These are phyloP conservation scores for Pseudocercospora pini-densiflorae DNA, from an alignment of 2,329 filamentous ascomycete genomes.

Conservation along the genomic window DNA sequence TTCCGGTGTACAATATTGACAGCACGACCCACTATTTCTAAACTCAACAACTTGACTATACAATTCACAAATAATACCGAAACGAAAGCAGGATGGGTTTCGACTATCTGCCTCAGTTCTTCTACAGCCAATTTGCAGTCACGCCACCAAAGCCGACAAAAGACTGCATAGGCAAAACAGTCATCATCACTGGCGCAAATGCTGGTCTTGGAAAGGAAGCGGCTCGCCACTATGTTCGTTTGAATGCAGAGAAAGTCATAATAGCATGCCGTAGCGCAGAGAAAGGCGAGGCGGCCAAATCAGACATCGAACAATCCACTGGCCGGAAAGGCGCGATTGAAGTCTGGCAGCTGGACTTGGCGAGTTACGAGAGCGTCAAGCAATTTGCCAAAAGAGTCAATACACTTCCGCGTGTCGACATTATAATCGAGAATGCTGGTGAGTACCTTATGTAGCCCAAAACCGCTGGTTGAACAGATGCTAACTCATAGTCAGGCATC, in stretches of 20 bases:
- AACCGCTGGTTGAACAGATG: neutral
- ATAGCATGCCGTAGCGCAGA: constrained; percentile 49
- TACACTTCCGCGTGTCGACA: constrained; percentile 41
- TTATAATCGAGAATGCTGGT: constrained; percentile 45
- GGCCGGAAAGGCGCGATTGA: constrained; percentile 43
- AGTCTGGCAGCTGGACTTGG: constrained; percentile 54
- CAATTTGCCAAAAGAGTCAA: constrained; percentile 41
- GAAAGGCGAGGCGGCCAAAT: constrained; percentile 52
- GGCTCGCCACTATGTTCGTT: constrained; percentile 47
- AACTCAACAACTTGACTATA: neutral
- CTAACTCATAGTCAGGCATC: constrained; percentile 36
- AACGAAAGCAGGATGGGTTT: constrained; percentile 18
- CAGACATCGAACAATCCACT: constrained; percentile 45
- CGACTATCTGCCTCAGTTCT: constrained; percentile 35
- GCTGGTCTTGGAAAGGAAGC: constrained; percentile 54
- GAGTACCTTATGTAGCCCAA: neutral
- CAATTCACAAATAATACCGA: neutral
- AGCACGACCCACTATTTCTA: neutral
- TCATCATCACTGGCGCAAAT: constrained; percentile 57
- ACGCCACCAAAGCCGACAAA: constrained; percentile 40
- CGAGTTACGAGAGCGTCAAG: constrained; percentile 45
- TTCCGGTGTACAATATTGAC: neutral
- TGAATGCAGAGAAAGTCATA: constrained; percentile 50
- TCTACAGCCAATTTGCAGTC: constrained; percentile 48
- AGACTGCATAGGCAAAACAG: constrained; percentile 36